Evolutionary conservation across 202 grass and related monocot genomes (phyloP), one percentile per base, ranked within the genome.

Genomic region (Musa balbisiana): DNA sequence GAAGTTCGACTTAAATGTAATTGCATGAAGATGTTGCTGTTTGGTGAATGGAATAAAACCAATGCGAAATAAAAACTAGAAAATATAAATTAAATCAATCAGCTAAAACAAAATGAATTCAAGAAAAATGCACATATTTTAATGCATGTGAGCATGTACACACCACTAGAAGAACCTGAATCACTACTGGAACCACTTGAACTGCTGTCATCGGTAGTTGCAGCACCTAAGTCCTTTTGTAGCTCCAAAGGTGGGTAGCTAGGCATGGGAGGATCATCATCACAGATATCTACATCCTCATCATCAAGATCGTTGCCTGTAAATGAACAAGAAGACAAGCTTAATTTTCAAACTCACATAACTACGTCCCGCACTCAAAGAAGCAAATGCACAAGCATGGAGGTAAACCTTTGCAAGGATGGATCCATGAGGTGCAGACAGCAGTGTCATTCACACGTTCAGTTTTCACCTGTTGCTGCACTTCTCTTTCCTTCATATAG

Each of bases 201-300:
- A 75, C 89, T 92, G 79, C 83, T 82, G 52, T 65, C 62, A 62
- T 94, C 90, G 77, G 59, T 73, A 80, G 75, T 70, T 80, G 62
- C 90, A 75, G 81, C 74, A 50, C 86, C 84, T 55, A 78, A 60
- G 80, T 92, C 83, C 56, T 99, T 99, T 72, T 87, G 87, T 73
- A 99, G 87, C 56, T 85, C 83, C 76, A 99, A 76, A 16, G 55
- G 65, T 2, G 81, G 85, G 71, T 87, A 87, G 71, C 72, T 83
- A 14, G 72, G 72, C 9, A 65, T 56, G 62, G 95, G 91, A 67
- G 91, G 81, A 74, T 85, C 91, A 83, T 99, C 89, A 52, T 87
- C 91, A 67, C 91, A 86, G 67, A 99, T 95, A 83, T 99, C 95
- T 69, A 99, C 91, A 87, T 95, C 91, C 82, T 99, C 95, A 26